Evolutionary conservation across 148 eudicot species (phyloP), one percentile per base, ranked within the genome.

Genomic region (Spergularia marina): DNA sequence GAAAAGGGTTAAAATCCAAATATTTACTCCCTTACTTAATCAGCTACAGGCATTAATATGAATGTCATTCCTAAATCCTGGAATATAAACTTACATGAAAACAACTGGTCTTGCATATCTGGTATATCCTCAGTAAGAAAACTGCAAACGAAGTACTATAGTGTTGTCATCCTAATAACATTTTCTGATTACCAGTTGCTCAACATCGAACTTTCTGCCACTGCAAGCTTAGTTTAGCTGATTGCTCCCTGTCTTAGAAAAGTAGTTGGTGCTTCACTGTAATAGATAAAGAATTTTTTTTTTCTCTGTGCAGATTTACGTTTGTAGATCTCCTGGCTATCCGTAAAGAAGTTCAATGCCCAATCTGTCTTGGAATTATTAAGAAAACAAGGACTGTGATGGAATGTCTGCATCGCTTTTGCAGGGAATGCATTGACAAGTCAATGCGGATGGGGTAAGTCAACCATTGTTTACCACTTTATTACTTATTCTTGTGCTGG

Each of bases 351-450:
- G 87, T 84, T 20, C 87, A 83, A 53, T 83, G 86, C 64, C 83
- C 88, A 47, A 85, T 85, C 40, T 87, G 85, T 81, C 84, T 87
- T 68, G 86, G 86, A 85, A 79, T 15, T 77, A 89, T 91, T 63
- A 82, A 88, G 82, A 89, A 89, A 78, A 91, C 97, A 7, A 72
- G 97, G 79, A 87, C 91, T 1, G 93, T 91, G 58, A 91, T 91
- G 97, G 97, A 84, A 79, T 91, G 97, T 69, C 77, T 91, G 72
- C 97, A 91, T 74, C 91, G 97, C 25, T 91, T 91, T 79, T 91
- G 97, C 83, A 84, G 93, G 72, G 93, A 89, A 65, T 91, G 97
- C 84, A 91, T 91, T 59, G 97, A 91, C 90, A 91, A 91, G 82
- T 89, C 97, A 49, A 91, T 91, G 93, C 88, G 97, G 59, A 81